These are phyloP conservation scores for Glonium stellatum DNA, from an alignment of 495 filamentous ascomycete genomes.

Conservation along the genomic window DNA sequence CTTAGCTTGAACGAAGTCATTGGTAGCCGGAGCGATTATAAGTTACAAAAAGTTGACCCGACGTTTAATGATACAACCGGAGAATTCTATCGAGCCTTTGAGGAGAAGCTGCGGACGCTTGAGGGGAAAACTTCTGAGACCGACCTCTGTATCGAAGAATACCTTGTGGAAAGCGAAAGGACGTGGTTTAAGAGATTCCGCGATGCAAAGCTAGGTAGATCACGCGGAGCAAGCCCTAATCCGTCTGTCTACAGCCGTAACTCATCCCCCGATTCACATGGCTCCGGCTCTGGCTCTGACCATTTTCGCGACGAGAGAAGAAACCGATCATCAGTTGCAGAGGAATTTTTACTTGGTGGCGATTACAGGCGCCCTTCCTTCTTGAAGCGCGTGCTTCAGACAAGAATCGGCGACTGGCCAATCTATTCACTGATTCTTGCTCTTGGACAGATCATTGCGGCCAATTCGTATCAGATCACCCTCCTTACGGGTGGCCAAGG, in stretches of 20 bases:
- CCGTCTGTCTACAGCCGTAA: not conserved
- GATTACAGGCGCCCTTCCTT: slow-evolving; percentile 62
- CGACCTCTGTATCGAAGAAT: slow-evolving; percentile 56
- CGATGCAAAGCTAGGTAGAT: slow-evolving; percentile 42
- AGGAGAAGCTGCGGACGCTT: slow-evolving; percentile 47
- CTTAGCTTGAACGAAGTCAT: slow-evolving; percentile 47
- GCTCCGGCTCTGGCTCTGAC: not conserved
- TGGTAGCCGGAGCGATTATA: slow-evolving; percentile 54
- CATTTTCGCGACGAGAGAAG: slow-evolving; percentile 27
- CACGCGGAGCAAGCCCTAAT: not conserved
- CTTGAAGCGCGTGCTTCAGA: slow-evolving; percentile 28
- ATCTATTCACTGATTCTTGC: slow-evolving; percentile 65
- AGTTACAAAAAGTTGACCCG: slow-evolving; percentile 58
- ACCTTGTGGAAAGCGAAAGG: slow-evolving; percentile 56
- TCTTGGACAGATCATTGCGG: slow-evolving; percentile 59
- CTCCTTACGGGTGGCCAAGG: slow-evolving; percentile 55
- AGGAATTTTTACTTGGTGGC: slow-evolving; percentile 51
- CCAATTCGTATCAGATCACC: slow-evolving; percentile 63
- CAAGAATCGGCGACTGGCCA: slow-evolving; percentile 56
- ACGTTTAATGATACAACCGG: slow-evolving; percentile 61
- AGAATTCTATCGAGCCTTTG: slow-evolving; percentile 50
- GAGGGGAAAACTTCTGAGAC: slow-evolving; percentile 48
- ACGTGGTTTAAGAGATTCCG: slow-evolving; percentile 55
- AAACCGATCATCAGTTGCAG: not conserved
- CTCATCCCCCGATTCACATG: not conserved